These are phyloP conservation scores for Hippophae tibetana DNA, from an alignment of 306 rosid genomes.

Conservation along the genomic window DNA sequence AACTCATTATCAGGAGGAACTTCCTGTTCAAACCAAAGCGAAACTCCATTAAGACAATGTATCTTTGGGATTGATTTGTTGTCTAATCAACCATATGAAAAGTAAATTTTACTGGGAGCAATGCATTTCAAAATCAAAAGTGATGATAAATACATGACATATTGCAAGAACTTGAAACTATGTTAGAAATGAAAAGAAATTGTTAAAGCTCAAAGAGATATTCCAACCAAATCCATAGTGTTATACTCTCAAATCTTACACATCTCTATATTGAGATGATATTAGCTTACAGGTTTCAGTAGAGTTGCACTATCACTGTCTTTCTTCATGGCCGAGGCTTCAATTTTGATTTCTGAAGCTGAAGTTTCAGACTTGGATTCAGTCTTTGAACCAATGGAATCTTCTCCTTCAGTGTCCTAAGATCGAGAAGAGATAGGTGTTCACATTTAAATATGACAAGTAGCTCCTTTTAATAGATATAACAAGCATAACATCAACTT, in stretches of 20 bases:
- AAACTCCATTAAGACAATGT: conserved; percentile 4
- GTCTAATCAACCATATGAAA: no score
- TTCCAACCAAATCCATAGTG: not conserved
- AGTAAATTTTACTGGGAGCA: no score
- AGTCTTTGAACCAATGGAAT: conserved; percentile 35
- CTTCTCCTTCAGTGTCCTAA: conserved; percentile 54
- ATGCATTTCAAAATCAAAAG: no score
- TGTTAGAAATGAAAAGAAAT: no score
- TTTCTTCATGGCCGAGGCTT: conserved; percentile 51
- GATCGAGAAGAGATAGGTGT: conserved; percentile 10
- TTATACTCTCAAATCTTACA: not conserved
- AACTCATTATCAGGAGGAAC: conserved; percentile 66
- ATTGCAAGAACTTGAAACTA: no score
- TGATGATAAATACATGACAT: no score
- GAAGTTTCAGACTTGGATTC: conserved; percentile 40
- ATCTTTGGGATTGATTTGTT: not conserved
- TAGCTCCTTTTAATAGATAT: not conserved
- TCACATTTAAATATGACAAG: not conserved
- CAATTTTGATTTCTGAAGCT: conserved; percentile 53
- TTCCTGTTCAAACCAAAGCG: conserved; percentile 38
- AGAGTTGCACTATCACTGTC: conserved; percentile 55
- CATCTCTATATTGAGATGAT: not conserved
- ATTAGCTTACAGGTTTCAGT: conserved; percentile 46
- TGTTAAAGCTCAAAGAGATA: not conserved
- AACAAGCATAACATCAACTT: conserved; percentile 3